These are phyloP conservation scores for Lenzites betulinus DNA, from an alignment of 768 basidiomycete species.

Conservation along the genomic window DNA sequence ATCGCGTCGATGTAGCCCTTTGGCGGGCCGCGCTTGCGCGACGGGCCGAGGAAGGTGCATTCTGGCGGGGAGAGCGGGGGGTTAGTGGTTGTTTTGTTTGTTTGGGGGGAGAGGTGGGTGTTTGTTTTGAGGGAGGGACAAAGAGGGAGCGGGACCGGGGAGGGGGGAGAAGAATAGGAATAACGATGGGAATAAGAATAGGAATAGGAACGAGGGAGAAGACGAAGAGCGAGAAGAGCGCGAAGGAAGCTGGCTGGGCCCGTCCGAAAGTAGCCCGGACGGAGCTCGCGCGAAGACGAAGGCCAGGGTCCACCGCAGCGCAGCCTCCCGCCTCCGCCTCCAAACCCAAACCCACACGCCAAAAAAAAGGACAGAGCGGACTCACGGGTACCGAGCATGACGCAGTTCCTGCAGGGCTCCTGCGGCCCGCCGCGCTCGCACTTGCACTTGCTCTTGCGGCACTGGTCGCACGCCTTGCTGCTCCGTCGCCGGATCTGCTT, in stretches of 20 bases:
- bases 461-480: slow-evolving; percentile 89
- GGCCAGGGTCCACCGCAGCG: too few species aligned
- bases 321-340: too few species aligned
- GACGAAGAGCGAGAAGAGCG: too few species aligned
- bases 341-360: too few species aligned
- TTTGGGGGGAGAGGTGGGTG: too few species aligned
- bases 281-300: too few species aligned
- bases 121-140: too few species aligned
- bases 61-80: too few species aligned
- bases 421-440: slow-evolving; percentile 67
- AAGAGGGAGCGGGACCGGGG: background rate
- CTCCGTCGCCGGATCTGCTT: slow-evolving; percentile 69
- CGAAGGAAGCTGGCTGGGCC: too few species aligned
- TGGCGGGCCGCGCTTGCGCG: slow-evolving; percentile 84
- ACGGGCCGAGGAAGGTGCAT: slow-evolving; percentile 79
- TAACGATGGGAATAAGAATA: slow-evolving; percentile 1
- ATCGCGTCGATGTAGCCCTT: slow-evolving; percentile 96
- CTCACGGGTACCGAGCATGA: slow-evolving; percentile 71
- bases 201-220: slow-evolving; percentile 8
- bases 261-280: too few species aligned
- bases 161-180: slow-evolving; percentile 1
- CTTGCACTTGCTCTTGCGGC: slow-evolving; percentile 75
- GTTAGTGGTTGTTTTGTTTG: too few species aligned
- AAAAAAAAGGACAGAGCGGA: slow-evolving; percentile 10
- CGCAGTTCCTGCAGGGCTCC: slow-evolving; percentile 76